Conservation (phyloP, 106 monocot species). For the Dendrobium catenatum region DNA sequence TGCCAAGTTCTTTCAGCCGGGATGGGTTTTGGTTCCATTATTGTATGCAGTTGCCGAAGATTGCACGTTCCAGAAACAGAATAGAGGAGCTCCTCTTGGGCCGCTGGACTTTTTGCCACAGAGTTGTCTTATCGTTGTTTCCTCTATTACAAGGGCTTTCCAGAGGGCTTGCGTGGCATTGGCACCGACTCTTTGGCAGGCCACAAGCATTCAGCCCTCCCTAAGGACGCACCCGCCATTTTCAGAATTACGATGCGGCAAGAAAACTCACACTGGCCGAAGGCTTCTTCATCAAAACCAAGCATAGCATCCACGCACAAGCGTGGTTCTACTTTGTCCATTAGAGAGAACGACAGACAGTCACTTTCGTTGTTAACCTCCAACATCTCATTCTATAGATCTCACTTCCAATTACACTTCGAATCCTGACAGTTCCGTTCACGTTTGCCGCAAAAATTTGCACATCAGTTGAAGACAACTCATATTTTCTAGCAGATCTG, state of each 20-base stretch:
- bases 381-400: background rate
- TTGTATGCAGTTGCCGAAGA: too few species aligned
- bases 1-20: too few species aligned
- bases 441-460: background rate
- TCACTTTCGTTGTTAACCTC: background rate
- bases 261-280: background rate
- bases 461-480: background rate
- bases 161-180: too few species aligned
- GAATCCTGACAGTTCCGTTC: background rate
- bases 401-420: background rate
- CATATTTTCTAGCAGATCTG: conserved; percentile 1
- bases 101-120: too few species aligned
- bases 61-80: too few species aligned
- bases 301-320: background rate
- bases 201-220: too few species aligned
- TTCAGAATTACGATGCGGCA: background rate
- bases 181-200: too few species aligned
- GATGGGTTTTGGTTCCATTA: too few species aligned
- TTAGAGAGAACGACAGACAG: background rate
- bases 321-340: background rate
- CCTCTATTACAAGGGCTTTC: too few species aligned
- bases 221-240: too few species aligned
- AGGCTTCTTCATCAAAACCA: background rate
- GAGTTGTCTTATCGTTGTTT: too few species aligned
- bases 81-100: too few species aligned